phyloP scores from a whole-genome alignment of 306 rosid species.

The Potentilla sterilis region DNA sequence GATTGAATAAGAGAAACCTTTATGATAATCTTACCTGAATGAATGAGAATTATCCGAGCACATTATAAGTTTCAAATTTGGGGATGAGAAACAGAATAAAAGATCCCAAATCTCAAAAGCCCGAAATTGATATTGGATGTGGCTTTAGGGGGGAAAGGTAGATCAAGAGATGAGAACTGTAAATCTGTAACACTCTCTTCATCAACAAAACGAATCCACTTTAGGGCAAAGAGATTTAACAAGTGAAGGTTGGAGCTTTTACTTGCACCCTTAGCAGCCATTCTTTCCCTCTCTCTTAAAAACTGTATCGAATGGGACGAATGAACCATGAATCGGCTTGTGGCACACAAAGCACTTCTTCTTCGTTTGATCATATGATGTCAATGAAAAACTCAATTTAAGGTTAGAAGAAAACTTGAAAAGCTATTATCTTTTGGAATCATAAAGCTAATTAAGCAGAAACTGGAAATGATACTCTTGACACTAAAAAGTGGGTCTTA shows the following conservation, averaged over 20 bases:
- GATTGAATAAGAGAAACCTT: neutral
- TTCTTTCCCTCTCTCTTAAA: conserved; percentile 50
- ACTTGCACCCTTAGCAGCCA: neutral
- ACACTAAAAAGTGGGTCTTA: neutral
- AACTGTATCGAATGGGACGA: conserved; percentile 20
- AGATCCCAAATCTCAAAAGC: neutral
- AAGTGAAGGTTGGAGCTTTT: neutral
- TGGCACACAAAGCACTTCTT: conserved; percentile 85
- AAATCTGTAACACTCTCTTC: neutral
- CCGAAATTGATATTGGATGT: neutral
- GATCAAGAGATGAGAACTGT: neutral
- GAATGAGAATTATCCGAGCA: neutral
- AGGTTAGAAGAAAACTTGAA: no score
- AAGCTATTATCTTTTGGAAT: neutral
- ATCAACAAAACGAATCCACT: neutral
- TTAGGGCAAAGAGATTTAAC: neutral
- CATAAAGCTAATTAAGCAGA: neutral
- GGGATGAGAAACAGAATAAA: neutral
- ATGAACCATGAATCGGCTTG: conserved; percentile 69
- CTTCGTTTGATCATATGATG: conserved; percentile 72
- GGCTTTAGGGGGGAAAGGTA: neutral
- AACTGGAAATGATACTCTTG: neutral
- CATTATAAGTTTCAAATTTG: neutral
- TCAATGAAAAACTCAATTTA: conserved; percentile 11
- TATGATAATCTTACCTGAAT: neutral